These are phyloP conservation scores for Jacaranda mimosifolia DNA, from an alignment of 257 asterid species.

Conservation along the genomic window DNA sequence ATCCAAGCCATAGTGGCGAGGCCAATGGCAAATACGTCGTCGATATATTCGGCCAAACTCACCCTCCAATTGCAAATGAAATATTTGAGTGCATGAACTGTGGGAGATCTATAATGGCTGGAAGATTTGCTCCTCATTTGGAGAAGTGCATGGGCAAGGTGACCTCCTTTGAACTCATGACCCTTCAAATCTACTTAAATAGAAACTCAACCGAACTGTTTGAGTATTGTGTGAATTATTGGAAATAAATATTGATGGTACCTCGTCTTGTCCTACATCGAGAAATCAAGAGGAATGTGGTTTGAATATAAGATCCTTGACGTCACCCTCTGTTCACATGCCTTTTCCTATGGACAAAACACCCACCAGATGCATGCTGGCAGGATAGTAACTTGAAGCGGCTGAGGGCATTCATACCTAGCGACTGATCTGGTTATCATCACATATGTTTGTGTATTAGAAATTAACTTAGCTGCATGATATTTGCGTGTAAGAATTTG, in stretches of 20 bases:
- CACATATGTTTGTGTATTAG: not conserved
- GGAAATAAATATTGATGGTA: too few relatives aligned
- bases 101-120: slow-evolving; percentile 79
- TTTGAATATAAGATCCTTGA: too few relatives aligned
- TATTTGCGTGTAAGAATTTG: too few relatives aligned
- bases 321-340: too few relatives aligned
- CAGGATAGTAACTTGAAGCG: too few relatives aligned
- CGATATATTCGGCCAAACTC: slow-evolving; percentile 95
- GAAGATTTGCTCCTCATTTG: slow-evolving; percentile 95
- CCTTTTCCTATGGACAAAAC: too few relatives aligned
- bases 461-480: not conserved
- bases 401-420: too few relatives aligned
- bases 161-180: slow-evolving; percentile 16
- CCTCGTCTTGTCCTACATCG: too few relatives aligned
- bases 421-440: too few relatives aligned
- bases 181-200: not conserved
- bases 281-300: too few relatives aligned
- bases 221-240: not conserved
- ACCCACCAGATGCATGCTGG: too few relatives aligned
- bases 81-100: slow-evolving; percentile 95
- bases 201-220: not conserved
- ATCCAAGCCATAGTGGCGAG: slow-evolving; percentile 79
- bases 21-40: slow-evolving; percentile 80
- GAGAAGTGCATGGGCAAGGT: slow-evolving; percentile 99
- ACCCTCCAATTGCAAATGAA: slow-evolving; percentile 88